Evolutionary conservation across 75 land plant species (phyloP), one percentile per base, ranked within the genome.

Genomic region (Sequoia sempervirens): DNA sequence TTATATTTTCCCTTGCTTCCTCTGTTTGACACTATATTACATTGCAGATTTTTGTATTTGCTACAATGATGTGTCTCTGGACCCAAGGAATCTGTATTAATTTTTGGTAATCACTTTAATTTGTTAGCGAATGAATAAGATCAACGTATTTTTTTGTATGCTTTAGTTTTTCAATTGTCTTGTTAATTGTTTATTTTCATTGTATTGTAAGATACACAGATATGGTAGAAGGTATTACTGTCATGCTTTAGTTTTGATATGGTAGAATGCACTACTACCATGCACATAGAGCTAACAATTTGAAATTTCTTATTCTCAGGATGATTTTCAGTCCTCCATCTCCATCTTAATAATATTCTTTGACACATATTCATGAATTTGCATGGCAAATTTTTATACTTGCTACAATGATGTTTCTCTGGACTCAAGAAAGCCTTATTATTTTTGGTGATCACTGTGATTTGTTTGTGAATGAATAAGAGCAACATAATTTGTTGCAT

Each of bases 191-290:
- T 75, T 34, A 15, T 75, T 75, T 40, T 36, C 41, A 37, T 75
- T 75, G 20, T 40, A 36, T 37, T 37, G 18, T 74, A 45, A 37
- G 61, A 46, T 15, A 37, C 34, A 6, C 90, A 96, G 93, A 30
- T 94, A 97, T 85, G 53, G 53, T 50, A 50, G 53, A 3, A 50
- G 12, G 13, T 50, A 12, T 50, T 50, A 50, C 15, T 50, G 53
- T 14, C 15, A 50, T 50, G 15, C 53, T 50, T 50, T 12, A n/a
- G n/a, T 45, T 78, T 38, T 78, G 80, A 78, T 43, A 45, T 78
- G 28, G 45, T 78, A 45, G 50, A 45, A 45, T 78, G 80, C 10
- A 10, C 45, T 45, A 26, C n/a, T 45, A 10, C 50, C 28, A 23
- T 23, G 45, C 30, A 26, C 47, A 78, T 45, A 43, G 14, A 78